Conservation (phyloP, 2,329 filamentous ascomycete genomes). For the Rhinocladiella mackenziei region DNA sequence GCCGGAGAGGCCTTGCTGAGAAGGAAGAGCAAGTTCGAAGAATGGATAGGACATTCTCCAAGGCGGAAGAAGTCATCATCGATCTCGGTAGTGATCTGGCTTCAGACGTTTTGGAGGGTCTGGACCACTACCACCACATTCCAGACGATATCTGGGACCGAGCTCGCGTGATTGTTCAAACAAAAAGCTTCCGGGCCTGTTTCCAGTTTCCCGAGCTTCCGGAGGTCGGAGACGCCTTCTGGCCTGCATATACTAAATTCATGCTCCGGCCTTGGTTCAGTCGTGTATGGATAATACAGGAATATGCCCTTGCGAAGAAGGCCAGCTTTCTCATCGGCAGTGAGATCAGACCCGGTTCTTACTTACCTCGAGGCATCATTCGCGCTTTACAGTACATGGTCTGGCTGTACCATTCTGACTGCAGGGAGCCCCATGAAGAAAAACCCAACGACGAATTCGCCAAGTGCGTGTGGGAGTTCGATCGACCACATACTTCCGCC, state of each 20-base stretch:
- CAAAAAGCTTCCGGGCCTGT: not conserved
- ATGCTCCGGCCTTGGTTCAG: conserved; percentile 24
- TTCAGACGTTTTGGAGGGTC: not conserved
- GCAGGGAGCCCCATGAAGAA: not conserved
- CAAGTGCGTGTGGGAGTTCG: no score
- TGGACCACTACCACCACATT: conserved; percentile 10
- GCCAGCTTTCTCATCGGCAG: conserved; percentile 9
- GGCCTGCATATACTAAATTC: conserved; percentile 7
- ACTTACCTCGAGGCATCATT: not conserved
- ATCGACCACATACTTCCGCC: no score
- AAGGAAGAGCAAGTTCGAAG: conserved; percentile 10
- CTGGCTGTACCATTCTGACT: not conserved
- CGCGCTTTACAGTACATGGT: conserved; percentile 4
- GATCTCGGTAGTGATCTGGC: conserved; percentile 3
- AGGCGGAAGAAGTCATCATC: conserved; percentile 12
- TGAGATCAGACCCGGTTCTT: not conserved
- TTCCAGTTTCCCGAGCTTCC: not conserved
- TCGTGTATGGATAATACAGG: conserved; percentile 27
- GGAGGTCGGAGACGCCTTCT: not conserved
- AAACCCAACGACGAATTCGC: no score
- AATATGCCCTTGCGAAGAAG: conserved; percentile 19
- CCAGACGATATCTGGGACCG: conserved; percentile 1
- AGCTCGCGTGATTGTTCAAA: not conserved
- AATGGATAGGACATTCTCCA: conserved; percentile 15
- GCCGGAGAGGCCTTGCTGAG: not conserved